phyloP scores from a whole-genome alignment of 164 flowering plant genomes.

The Tetrastigma voinierianum region DNA sequence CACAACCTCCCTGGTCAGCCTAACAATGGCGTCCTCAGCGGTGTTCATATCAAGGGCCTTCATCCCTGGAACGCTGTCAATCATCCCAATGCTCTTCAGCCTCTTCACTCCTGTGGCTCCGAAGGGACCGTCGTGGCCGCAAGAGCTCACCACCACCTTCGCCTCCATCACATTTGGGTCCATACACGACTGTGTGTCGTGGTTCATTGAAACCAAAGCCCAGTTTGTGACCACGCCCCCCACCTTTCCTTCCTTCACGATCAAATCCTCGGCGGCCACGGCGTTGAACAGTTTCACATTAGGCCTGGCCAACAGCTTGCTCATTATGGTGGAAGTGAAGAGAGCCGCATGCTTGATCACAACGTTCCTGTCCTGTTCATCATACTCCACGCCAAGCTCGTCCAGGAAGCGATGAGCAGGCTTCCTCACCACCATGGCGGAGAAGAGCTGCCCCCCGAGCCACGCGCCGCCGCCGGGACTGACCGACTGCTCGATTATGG shows the following conservation, averaged over 20 bases:
- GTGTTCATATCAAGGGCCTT: slow-evolving; percentile 93
- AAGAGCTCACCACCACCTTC: slow-evolving; percentile 91
- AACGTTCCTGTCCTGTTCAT: slow-evolving; percentile 78
- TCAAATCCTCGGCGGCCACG: slow-evolving; percentile 92
- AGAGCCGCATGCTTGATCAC: slow-evolving; percentile 93
- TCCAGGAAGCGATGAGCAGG: slow-evolving; percentile 71
- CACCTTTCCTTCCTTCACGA: slow-evolving; percentile 68
- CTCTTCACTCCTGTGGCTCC: slow-evolving; percentile 98
- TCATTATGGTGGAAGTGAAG: slow-evolving; percentile 96
- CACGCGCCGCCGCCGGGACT: slow-evolving; percentile 98
- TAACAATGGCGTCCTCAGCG: slow-evolving; percentile 92
- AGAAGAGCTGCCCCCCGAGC: slow-evolving; percentile 98
- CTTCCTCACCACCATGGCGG: slow-evolving; percentile 92
- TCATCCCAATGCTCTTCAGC: slow-evolving; percentile 82
- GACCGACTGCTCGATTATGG: slow-evolving; percentile 88
- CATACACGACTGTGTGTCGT: slow-evolving; percentile 96
- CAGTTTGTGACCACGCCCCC: slow-evolving; percentile 93
- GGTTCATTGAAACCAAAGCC: slow-evolving; percentile 99
- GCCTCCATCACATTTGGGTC: slow-evolving; percentile 98
- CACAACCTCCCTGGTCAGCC: slow-evolving; percentile 83
- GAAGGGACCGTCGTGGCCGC: slow-evolving; percentile 96
- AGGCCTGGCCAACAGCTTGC: slow-evolving; percentile 76
- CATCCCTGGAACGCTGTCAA: slow-evolving; percentile 88
- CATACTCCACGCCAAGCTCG: slow-evolving; percentile 79
- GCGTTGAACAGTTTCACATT: slow-evolving; percentile 95